Conservation (phyloP, 2,329 filamentous ascomycete genomes). For the Aspergillus sp. region DNA sequence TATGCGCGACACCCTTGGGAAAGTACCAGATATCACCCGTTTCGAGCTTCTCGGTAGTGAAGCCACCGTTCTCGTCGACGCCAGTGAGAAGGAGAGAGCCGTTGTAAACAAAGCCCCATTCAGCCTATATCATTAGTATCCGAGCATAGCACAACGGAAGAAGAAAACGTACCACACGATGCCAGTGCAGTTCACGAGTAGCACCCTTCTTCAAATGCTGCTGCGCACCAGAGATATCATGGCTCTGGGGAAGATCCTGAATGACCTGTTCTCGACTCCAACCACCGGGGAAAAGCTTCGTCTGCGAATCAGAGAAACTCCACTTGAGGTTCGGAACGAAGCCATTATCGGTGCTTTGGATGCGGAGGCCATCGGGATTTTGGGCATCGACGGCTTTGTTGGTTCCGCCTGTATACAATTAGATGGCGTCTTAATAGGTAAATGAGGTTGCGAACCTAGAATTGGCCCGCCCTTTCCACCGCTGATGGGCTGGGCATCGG, state of each 20-base stretch:
- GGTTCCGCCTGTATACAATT: conserved; percentile 52
- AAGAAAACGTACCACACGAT: conserved; percentile 52
- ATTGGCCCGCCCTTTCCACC: conserved; percentile 55
- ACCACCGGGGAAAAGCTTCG: conserved; percentile 57
- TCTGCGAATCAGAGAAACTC: conserved; percentile 66
- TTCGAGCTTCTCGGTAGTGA: conserved; percentile 50
- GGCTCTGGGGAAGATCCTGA: conserved; percentile 60
- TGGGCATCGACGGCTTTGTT: conserved; percentile 57
- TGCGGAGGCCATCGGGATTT: conserved; percentile 61
- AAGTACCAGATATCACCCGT: conserved; percentile 67
- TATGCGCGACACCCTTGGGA: conserved; percentile 61
- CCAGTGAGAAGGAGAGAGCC: conserved; percentile 56
- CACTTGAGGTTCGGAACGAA: conserved; percentile 64
- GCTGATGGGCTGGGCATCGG: conserved; percentile 53
- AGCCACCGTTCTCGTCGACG: conserved; percentile 57
- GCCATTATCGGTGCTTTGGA: conserved; percentile 59
- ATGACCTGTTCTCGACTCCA: conserved; percentile 65
- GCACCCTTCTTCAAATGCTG: conserved; percentile 64
- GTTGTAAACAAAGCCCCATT: conserved; percentile 61
- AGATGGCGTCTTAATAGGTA: neutral
- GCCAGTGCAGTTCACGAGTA: conserved; percentile 64
- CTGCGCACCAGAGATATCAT: conserved; percentile 64
- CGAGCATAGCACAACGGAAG: neutral
- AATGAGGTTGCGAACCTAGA: conserved; percentile 41
- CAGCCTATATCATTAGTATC: conserved; percentile 42